Percentiles rank a stretch among this genome's conserved stretches.
phyloP scores from a whole-genome alignment of 106 monocot species.

The Gastrodia elata region DNA sequence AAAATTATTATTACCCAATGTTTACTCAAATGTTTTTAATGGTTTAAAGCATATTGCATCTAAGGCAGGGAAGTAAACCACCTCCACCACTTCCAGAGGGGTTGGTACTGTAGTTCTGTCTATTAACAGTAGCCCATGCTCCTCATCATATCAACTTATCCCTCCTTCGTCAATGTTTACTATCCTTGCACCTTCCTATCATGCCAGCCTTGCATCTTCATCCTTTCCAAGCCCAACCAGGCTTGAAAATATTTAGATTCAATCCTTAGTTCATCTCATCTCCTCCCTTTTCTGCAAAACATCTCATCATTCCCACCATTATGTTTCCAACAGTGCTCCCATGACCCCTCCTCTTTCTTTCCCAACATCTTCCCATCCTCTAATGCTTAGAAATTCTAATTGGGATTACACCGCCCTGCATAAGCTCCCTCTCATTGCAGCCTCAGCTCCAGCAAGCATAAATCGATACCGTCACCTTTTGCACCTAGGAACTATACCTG shows the following conservation, averaged over 20 bases:
- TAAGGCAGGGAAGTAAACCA: constrained; percentile 63
- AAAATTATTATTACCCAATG: too few species aligned
- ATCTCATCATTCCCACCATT: constrained; percentile 62
- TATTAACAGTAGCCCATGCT: constrained; percentile 52
- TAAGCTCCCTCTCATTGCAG: constrained; percentile 49
- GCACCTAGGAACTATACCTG: constrained; percentile 70
- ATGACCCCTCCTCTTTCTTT: constrained; percentile 94
- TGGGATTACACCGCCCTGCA: constrained; percentile 29
- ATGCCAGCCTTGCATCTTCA: constrained; percentile 79
- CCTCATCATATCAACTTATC: constrained; percentile 52
- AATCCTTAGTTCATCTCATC: constrained; percentile 35
- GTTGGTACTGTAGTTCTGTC: constrained; percentile 17
- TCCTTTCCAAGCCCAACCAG: constrained; percentile 78
- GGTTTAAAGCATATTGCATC: neutral
- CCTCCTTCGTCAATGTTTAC: constrained; percentile 66
- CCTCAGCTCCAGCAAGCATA: constrained; percentile 83
- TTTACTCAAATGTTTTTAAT: too few species aligned
- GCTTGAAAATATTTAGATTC: constrained; percentile 17
- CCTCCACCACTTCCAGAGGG: constrained; percentile 17
- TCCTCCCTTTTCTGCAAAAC: constrained; percentile 81
- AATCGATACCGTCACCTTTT: constrained; percentile 31
- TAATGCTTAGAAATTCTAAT: constrained; percentile 48
- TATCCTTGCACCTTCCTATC: constrained; percentile 76
- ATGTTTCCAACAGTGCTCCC: constrained; percentile 84
- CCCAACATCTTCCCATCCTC: constrained; percentile 64